Base-by-base conservation (phyloP, 345 rosid genomes). In the Rhodamnia rubescens region DNA sequence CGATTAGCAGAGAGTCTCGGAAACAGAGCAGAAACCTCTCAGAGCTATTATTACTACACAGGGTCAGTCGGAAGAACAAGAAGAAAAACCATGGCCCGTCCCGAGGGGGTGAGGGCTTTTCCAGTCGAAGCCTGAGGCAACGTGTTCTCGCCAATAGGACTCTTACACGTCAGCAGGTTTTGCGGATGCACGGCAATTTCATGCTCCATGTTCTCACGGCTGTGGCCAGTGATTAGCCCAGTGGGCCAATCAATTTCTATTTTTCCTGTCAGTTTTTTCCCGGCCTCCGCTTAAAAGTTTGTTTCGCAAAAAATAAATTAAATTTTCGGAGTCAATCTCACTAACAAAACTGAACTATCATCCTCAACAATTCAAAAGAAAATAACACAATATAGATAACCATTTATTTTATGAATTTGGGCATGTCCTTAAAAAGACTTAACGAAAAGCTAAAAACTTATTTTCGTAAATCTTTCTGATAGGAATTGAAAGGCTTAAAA, bases 121-220 rank as follows among this genome's bases (percentile, higher is more conserved):
- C 56, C 61, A 57, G 32, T 55, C 53, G 75, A 49, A 11, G 57
- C 74, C 9, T 51, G 78, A 18, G n/a, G 86, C 85, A 87, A 91
- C 96, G 95, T 93, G 91, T 91, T 85, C 3, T 26, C 1, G 6
- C 98, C 97, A 96, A 93, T 96, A n/a, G 86, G 20, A 22, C 40
- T 0, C 11, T 42, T 84, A 88, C 98, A 94, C 94, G 91, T 95
- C 89, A 69, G 14, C 47, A 1, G 47, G 47, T 6, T 10, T 69
- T 11, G 80, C 80, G 90, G 85, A 85, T 26, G 26, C 81, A 64
- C 49, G 13, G 47, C 26, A 20, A 36, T 69, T 69, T 9, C 80
- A 0, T 69, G 29, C 27, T 57, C 47, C 80, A 32, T 22, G 8
- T 3, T 22, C 9, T 64, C 75, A 2, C 24, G 5, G 78, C 20